phyloP scores from a whole-genome alignment of 306 rosid genomes.

The Datisca glomerata region DNA sequence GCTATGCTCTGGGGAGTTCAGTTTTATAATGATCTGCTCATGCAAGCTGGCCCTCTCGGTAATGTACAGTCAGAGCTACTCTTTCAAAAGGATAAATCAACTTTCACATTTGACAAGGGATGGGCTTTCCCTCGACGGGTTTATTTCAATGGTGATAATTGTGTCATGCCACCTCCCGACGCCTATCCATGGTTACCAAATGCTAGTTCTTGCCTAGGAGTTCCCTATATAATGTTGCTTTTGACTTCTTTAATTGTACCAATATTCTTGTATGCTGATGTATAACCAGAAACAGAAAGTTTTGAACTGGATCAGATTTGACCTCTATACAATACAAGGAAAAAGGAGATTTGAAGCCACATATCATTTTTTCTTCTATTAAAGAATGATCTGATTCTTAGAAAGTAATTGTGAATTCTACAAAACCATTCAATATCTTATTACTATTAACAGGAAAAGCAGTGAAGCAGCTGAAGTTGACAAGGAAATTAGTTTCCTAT shows the following conservation, averaged over 20 bases:
- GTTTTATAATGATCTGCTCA: constrained; percentile 81
- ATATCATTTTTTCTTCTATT: background rate
- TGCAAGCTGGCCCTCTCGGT: constrained; percentile 61
- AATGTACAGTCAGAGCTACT: constrained; percentile 87
- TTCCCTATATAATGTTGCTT: constrained; percentile 30
- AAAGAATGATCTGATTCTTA: too few species aligned
- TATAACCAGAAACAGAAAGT: too few species aligned
- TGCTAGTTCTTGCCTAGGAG: constrained; percentile 22
- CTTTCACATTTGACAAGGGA: constrained; percentile 72
- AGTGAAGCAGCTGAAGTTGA: constrained; percentile 25
- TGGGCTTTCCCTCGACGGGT: constrained; percentile 90
- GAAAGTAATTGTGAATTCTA: constrained; percentile 11
- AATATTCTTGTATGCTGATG: too few species aligned
- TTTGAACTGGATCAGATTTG: too few species aligned
- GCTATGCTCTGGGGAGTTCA: constrained; percentile 86
- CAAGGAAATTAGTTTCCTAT: constrained; percentile 12
- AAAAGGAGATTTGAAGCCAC: too few species aligned
- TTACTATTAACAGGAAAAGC: constrained; percentile 30
- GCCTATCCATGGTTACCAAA: constrained; percentile 73
- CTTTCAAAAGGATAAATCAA: constrained; percentile 46
- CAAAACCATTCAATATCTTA: constrained; percentile 27
- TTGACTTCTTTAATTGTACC: too few species aligned
- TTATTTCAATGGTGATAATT: constrained; percentile 83
- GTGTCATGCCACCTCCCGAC: constrained; percentile 95
- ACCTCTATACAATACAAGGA: too few species aligned